Conservation (phyloP, 148 eudicot species). For the Arbutus unedo region DNA sequence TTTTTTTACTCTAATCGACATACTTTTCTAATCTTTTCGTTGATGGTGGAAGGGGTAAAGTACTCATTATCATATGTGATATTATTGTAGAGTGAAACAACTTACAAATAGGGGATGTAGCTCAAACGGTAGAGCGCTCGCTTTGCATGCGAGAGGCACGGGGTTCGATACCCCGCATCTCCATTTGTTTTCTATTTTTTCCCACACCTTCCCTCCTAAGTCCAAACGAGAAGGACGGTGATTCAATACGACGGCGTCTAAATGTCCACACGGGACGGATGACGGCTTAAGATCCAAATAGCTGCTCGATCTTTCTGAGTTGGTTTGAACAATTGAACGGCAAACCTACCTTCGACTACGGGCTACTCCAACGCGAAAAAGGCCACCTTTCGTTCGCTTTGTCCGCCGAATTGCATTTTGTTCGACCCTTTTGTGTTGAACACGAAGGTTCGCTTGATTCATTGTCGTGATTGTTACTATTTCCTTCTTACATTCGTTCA, state of each 20-base stretch:
- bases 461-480: background rate
- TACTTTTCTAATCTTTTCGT: too few species aligned
- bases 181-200: slow-evolving; percentile 19
- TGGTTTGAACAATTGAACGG: background rate
- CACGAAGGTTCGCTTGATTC: slow-evolving; percentile 3
- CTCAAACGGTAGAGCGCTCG: slow-evolving; percentile 77
- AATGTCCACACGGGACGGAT: background rate
- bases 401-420: background rate
- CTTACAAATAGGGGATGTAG: slow-evolving; percentile 46
- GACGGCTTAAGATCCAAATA: background rate
- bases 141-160: slow-evolving; percentile 73
- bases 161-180: slow-evolving; percentile 87
- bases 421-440: background rate
- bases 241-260: background rate
- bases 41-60: too few species aligned
- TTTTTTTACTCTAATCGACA: too few species aligned
- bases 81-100: too few species aligned
- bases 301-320: background rate
- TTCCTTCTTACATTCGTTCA: background rate
- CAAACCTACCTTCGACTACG: background rate
- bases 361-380: background rate
- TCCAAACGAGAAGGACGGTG: background rate
- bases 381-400: background rate
- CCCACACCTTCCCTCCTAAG: too few species aligned
- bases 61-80: too few species aligned